phyloP scores from a whole-genome alignment of 2,329 filamentous ascomycete species.

The Arthrinium puccinioides region DNA sequence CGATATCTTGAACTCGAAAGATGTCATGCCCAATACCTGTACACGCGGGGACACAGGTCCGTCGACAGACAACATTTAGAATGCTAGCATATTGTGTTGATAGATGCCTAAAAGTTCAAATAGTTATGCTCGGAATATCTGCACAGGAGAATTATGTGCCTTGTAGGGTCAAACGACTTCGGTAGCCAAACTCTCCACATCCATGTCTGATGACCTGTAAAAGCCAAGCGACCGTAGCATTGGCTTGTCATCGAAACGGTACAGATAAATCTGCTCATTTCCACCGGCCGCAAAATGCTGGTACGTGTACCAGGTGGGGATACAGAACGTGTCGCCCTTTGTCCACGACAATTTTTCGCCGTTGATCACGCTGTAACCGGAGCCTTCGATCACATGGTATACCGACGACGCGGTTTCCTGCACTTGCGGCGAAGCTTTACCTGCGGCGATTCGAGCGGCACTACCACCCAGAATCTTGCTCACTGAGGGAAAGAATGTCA shows the following conservation, averaged over 20 bases:
- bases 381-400: constrained; percentile 44
- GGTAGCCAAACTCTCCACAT: constrained; percentile 30
- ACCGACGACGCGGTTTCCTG: constrained; percentile 45
- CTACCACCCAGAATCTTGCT: constrained; percentile 37
- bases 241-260: constrained; percentile 46
- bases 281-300: constrained; percentile 33
- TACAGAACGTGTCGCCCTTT: constrained; percentile 45
- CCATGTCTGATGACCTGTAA: constrained; percentile 31
- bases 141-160: too few species aligned
- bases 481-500: constrained; percentile 18
- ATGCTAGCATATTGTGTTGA: too few species aligned
- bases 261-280: constrained; percentile 36
- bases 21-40: too few species aligned
- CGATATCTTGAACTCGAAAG: too few species aligned
- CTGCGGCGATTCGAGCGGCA: constrained; percentile 35
- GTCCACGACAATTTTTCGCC: constrained; percentile 34
- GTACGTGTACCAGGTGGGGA: constrained; percentile 44
- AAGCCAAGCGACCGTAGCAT: constrained; percentile 46
- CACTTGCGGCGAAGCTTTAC: constrained; percentile 24
- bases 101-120: too few species aligned
- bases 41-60: too few species aligned
- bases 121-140: too few species aligned
- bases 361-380: constrained; percentile 31
- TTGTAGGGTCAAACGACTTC: too few species aligned
- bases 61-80: too few species aligned